Evolutionary conservation across 2,329 filamentous ascomycete genomes (phyloP), one percentile per base, ranked within the genome.

Genomic region (Aspergillus intermedius): DNA sequence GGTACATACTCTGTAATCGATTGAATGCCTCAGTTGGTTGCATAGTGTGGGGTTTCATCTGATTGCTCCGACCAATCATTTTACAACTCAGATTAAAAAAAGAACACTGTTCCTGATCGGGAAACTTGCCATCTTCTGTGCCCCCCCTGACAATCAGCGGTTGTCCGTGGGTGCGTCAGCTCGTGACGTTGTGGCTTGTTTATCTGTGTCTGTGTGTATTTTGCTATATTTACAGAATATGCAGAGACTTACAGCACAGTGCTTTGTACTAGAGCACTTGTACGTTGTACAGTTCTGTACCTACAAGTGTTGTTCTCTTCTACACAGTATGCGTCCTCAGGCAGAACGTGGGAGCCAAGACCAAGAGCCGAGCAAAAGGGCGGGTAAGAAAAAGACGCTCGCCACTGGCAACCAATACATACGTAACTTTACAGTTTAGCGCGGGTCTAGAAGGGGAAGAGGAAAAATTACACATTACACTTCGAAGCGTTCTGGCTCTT

Each of bases 111-210:
- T 22, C 21, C 21, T 22, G 21, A 22, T 22, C 21, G 2, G 21
- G 21, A 5, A 22, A 22, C 21, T 22, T 22, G 21, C 21, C 21
- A 22, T 22, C 21, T 21, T 22, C 19, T 22, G 8, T 17, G 5
- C 4, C 40, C 56, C 56, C 56, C 59, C 61, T 63, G 59, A 62
- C 53, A 53, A 60, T 62, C 57, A 44, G 43, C 50, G 46, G 25
- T 30, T 30, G 12, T 30, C 25, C 51, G 55, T 32, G 37, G 39
- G 30, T 54, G 55, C 60, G 61, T 62, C 59, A 62, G 53, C 55
- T 49, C 44, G 54, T 61, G 59, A 62, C 60, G 58, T 58, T 42
- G 45, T 42, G 40, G 5, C 45, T 22, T 22, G 37, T 40, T 40
- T 40, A 40, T 40, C 37, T 40, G 37, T 15, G 37, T 12, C 34